Evolutionary conservation across 1,284 basidiomycete species (phyloP).

Genomic region (Boletellus deceptivus): DNA sequence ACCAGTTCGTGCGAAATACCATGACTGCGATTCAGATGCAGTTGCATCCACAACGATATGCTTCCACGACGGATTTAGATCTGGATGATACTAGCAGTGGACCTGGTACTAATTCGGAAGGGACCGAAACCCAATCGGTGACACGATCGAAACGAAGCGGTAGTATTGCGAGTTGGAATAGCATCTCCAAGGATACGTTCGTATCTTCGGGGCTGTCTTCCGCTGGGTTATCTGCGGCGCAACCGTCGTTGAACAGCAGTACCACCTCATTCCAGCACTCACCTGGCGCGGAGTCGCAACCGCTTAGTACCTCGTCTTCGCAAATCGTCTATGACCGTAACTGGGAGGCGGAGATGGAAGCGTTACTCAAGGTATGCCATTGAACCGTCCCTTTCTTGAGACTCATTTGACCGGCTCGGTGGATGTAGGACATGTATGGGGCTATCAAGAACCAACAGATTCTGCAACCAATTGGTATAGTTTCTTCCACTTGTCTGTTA

Average conservation of each 20-base stretch:
- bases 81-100: constrained; percentile 67
- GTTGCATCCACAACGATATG: constrained; percentile 49
- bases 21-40: constrained; percentile 82
- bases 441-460: constrained; percentile 91
- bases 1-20: constrained; percentile 92
- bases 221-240: constrained; percentile 33
- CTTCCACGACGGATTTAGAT: constrained; percentile 61
- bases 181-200: constrained; percentile 59
- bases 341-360: constrained; percentile 88
- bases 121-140: constrained; percentile 44
- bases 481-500: constrained; percentile 47
- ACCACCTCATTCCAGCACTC: constrained; percentile 44
- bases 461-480: constrained; percentile 67
- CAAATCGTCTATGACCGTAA: constrained; percentile 55
- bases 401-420: constrained; percentile 8
- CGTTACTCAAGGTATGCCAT: constrained; percentile 67
- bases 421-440: constrained; percentile 85
- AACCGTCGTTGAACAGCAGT: constrained; percentile 36
- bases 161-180: constrained; percentile 81
- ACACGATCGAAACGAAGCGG: constrained; percentile 71
- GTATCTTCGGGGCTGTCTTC: constrained; percentile 39
- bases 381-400: not conserved
- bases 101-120: constrained; percentile 49
- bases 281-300: constrained; percentile 40
- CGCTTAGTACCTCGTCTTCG: constrained; percentile 30